Conservation (phyloP, 257 asterid species). For the Osmanthus fragrans region DNA sequence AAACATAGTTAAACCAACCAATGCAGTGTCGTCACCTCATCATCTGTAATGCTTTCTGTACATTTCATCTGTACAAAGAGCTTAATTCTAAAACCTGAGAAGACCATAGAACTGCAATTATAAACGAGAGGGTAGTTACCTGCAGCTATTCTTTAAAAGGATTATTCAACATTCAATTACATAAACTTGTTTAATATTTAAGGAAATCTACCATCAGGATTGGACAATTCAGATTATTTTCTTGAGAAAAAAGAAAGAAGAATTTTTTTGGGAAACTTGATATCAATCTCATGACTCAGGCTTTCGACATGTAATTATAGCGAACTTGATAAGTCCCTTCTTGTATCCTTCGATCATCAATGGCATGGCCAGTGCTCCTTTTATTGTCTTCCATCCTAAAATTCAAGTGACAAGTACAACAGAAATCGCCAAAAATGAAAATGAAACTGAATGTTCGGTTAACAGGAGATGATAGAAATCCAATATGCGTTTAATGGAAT, state of each 20-base stretch:
- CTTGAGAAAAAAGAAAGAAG: background rate
- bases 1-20: no score
- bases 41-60: no score
- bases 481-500: background rate
- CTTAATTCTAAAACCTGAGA: no score
- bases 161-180: background rate
- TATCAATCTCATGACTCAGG: slow-evolving; percentile 40
- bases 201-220: background rate
- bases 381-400: slow-evolving; percentile 93
- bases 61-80: no score
- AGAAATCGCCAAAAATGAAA: background rate
- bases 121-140: background rate
- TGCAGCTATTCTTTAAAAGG: no score
- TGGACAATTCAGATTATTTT: no score
- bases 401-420: background rate
- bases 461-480: background rate
- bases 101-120: background rate
- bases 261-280: background rate
- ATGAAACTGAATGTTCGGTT: background rate
- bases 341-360: slow-evolving; percentile 86
- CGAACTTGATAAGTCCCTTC: slow-evolving; percentile 80
- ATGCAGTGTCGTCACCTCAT: no score
- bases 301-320: slow-evolving; percentile 78
- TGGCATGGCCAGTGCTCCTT: slow-evolving; percentile 91
- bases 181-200: background rate